These are phyloP conservation scores for Ormosia semicastrata DNA, from an alignment of 306 rosid species.

Conservation along the genomic window DNA sequence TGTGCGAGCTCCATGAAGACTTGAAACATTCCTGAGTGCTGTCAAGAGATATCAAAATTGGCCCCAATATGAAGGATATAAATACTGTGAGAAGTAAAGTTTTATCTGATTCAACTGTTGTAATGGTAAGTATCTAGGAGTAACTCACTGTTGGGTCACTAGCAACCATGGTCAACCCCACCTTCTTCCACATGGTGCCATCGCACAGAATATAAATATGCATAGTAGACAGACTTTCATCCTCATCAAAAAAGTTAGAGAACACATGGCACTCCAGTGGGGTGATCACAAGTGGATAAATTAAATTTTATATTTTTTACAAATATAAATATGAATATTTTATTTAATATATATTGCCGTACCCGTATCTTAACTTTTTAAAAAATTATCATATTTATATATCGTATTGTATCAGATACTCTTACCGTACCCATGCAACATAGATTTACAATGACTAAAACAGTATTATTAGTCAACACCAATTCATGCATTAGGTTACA, in stretches of 20 bases:
- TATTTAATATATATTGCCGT: not conserved
- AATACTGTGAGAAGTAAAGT: not conserved
- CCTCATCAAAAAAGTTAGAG: too few species aligned
- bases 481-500: not conserved
- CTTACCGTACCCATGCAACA: too few species aligned
- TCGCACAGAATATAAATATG: too few species aligned
- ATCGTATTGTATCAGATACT: too few species aligned
- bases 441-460: not conserved
- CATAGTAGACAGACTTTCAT: too few species aligned
- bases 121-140: not conserved
- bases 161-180: constrained; percentile 17
- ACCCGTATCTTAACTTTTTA: not conserved
- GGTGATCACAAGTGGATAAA: too few species aligned
- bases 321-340: too few species aligned
- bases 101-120: not conserved
- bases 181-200: constrained; percentile 4
- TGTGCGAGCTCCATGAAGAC: constrained; percentile 92
- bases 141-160: not conserved
- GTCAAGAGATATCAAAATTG: constrained; percentile 41
- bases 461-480: not conserved
- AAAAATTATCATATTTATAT: too few species aligned
- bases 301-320: too few species aligned
- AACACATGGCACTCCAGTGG: too few species aligned
- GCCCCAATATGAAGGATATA: constrained; percentile 10
- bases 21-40: constrained; percentile 97